phyloP scores from a whole-genome alignment of 164 flowering plant genomes.

The Taxillus chinensis region DNA sequence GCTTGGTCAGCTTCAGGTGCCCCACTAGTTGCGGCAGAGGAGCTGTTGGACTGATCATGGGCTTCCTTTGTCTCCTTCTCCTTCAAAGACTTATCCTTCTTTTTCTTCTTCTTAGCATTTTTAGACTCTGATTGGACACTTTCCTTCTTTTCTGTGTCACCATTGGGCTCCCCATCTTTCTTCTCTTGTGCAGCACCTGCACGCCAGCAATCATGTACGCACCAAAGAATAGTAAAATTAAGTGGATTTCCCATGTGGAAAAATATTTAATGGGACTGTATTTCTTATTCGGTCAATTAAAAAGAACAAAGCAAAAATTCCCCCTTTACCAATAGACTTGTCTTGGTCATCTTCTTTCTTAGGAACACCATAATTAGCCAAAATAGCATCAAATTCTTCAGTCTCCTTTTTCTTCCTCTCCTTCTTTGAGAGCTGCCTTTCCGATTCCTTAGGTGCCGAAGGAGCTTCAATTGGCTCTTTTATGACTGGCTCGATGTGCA shows the following conservation, averaged over 20 bases:
- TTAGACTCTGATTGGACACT: neutral
- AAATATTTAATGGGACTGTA: too few relatives aligned
- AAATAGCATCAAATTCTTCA: neutral
- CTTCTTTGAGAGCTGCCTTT: neutral
- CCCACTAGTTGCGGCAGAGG: slow-evolving; percentile 9
- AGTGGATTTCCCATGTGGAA: neutral
- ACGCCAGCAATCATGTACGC: neutral
- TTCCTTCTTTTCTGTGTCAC: neutral
- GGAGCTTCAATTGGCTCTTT: neutral
- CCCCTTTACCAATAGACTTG: neutral
- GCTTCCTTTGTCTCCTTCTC: neutral
- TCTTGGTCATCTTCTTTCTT: neutral
- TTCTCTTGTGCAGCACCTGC: neutral
- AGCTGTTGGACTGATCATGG: neutral
- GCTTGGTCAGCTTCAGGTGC: slow-evolving; percentile 19
- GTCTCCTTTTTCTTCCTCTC: neutral
- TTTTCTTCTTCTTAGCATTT: neutral
- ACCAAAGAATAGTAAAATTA: neutral
- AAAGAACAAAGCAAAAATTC: neutral
- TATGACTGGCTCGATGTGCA: neutral
- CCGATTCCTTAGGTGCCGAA: neutral
- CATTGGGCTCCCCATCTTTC: neutral
- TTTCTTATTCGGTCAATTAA: too few relatives aligned
- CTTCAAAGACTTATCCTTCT: neutral
- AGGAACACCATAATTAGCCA: neutral